A percentile compares a stretch with the other conserved stretches of the same genome.
Conservation (phyloP, 1,284 basidiomycete genomes). For the Ustilago sp. region DNA sequence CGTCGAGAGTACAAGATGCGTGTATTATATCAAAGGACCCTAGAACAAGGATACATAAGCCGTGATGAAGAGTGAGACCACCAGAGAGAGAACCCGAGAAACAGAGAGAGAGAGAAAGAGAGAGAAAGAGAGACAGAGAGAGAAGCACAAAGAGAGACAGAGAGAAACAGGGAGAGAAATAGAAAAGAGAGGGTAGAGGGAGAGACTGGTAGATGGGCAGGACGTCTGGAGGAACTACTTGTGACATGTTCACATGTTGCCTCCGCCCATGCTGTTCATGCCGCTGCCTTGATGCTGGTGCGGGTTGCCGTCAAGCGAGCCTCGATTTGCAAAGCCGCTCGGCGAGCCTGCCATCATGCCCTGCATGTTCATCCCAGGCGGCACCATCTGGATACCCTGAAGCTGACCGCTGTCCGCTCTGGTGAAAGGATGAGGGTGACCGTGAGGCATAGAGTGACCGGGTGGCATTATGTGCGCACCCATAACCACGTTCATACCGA, state of each 20-base stretch:
- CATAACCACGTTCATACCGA: slow-evolving; percentile 32
- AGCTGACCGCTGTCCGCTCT: slow-evolving; percentile 40
- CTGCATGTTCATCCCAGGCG: slow-evolving; percentile 34
- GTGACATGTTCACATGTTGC: slow-evolving; percentile 21
- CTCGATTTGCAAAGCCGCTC: slow-evolving; percentile 29
- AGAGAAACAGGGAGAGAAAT: slow-evolving; percentile 3
- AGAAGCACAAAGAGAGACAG: neutral
- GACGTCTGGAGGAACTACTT: neutral
- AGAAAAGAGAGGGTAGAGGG: neutral
- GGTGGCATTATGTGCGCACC: slow-evolving; percentile 36
- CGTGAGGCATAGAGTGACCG: slow-evolving; percentile 25
- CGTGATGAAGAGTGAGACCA: neutral
- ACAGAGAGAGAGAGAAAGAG: slow-evolving; percentile 9
- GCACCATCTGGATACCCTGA: slow-evolving; percentile 39
- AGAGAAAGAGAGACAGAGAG: neutral
- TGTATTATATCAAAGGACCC: slow-evolving; percentile 37
- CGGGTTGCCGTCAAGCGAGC: slow-evolving; percentile 40
- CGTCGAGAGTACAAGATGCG: slow-evolving; percentile 33
- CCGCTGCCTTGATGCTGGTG: slow-evolving; percentile 27
- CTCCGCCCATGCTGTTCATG: slow-evolving; percentile 35
- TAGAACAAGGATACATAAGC: slow-evolving; percentile 29
- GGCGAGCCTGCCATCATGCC: slow-evolving; percentile 41
- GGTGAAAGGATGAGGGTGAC: slow-evolving; percentile 45
- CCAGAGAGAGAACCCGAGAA: slow-evolving; percentile 2
- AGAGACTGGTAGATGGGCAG: slow-evolving; percentile 1